These are phyloP conservation scores for Vitis rotundifolia DNA, from an alignment of 164 flowering plant species.

Conservation along the genomic window DNA sequence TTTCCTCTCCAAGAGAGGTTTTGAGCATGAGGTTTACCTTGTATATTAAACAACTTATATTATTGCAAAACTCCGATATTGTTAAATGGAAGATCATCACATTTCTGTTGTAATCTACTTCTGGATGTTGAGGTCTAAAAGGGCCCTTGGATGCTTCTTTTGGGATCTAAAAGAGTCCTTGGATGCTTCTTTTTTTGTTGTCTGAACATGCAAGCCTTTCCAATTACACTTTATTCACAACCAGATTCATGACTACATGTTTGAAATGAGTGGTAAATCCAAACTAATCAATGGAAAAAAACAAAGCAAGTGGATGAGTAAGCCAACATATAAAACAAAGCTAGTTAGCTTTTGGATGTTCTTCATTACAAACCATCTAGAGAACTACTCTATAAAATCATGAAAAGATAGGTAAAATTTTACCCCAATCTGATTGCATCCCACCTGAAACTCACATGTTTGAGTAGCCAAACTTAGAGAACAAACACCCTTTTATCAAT, in stretches of 20 bases:
- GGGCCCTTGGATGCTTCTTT: too few species aligned
- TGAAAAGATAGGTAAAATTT: not conserved
- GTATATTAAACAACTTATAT: not conserved
- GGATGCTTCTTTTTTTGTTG: not conserved
- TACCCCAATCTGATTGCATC: not conserved
- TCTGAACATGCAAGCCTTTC: not conserved
- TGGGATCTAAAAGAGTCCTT: too few species aligned
- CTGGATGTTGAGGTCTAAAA: not conserved
- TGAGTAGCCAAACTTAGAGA: not conserved
- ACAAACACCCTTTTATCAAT: not conserved
- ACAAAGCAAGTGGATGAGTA: too few species aligned
- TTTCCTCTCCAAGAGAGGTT: not conserved
- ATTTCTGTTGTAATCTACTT: not conserved
- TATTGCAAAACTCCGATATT: not conserved
- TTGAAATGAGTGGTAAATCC: too few species aligned
- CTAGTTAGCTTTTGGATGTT: not conserved
- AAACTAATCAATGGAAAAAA: too few species aligned
- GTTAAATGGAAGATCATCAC: not conserved
- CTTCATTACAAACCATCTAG: not conserved
- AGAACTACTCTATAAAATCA: not conserved
- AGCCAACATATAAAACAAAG: not conserved
- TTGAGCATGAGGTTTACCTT: not conserved
- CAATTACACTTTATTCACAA: not conserved
- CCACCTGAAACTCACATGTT: not conserved
- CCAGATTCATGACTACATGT: too few species aligned